Conservation (phyloP, 129 eudicot species). For the Smallanthus sonchifolius region DNA sequence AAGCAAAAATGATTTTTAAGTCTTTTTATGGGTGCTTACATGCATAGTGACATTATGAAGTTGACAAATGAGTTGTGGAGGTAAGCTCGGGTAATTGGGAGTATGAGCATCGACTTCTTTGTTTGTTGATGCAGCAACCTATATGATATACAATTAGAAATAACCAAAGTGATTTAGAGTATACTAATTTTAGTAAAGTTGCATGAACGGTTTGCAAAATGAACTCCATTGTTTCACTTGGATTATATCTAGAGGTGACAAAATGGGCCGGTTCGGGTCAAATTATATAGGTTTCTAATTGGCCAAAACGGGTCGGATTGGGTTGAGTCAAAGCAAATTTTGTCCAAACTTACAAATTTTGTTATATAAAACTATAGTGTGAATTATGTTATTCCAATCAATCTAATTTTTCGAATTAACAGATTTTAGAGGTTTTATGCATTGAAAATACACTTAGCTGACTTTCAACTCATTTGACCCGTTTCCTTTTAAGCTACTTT, state of each 20-base stretch:
- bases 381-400: background rate
- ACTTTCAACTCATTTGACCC: background rate
- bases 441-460: background rate
- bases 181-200: background rate
- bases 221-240: background rate
- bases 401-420: background rate
- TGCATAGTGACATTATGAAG: conserved; percentile 95
- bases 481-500: background rate
- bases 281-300: background rate
- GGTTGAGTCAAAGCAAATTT: background rate
- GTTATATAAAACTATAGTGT: background rate
- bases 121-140: conserved; percentile 92
- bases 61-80: conserved; percentile 86
- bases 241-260: background rate
- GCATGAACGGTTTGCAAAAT: background rate
- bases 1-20: background rate
- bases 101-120: conserved; percentile 82
- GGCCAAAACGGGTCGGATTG: background rate
- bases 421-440: background rate
- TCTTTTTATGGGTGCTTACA: conserved; percentile 35
- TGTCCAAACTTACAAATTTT: background rate
- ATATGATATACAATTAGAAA: background rate
- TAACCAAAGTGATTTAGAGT: background rate
- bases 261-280: background rate
- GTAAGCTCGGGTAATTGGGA: conserved; percentile 85